Evolutionary conservation across 208 protist species (phyloP).

Genomic region (Entamoeba nuttalli): DNA sequence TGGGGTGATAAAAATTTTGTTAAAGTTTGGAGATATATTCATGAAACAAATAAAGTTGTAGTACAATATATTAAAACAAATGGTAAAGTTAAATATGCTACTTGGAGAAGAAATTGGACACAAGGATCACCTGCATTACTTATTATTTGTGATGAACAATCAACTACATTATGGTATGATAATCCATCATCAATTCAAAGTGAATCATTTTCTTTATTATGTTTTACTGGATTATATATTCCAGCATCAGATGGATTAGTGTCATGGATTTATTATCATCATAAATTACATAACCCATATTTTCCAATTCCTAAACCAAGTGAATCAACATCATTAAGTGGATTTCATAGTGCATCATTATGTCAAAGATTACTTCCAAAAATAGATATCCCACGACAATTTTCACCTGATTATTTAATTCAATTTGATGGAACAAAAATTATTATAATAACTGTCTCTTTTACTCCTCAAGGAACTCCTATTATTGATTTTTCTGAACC

Average conservation of each 20-base stretch:
- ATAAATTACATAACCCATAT: background rate
- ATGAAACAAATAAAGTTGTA: background rate
- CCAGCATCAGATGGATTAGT: background rate
- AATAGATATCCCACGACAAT: background rate
- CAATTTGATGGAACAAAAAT: background rate
- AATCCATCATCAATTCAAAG: background rate
- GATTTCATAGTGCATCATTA: background rate
- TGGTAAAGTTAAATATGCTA: background rate
- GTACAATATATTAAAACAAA: background rate
- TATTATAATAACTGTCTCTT: background rate
- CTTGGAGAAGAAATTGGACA: background rate
- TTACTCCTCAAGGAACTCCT: background rate
- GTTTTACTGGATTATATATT: background rate
- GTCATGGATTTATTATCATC: background rate
- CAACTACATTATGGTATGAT: background rate
- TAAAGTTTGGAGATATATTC: background rate
- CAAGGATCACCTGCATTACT: background rate
- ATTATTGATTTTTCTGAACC: background rate
- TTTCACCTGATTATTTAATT: background rate
- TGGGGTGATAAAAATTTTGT: background rate
- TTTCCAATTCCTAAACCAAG: background rate
- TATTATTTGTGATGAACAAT: background rate
- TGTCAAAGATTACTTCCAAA: background rate
- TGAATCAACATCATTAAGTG: background rate
- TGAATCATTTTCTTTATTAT: background rate